Conservation (phyloP, 176 grass and related monocot species). For the Stipa capillata region DNA sequence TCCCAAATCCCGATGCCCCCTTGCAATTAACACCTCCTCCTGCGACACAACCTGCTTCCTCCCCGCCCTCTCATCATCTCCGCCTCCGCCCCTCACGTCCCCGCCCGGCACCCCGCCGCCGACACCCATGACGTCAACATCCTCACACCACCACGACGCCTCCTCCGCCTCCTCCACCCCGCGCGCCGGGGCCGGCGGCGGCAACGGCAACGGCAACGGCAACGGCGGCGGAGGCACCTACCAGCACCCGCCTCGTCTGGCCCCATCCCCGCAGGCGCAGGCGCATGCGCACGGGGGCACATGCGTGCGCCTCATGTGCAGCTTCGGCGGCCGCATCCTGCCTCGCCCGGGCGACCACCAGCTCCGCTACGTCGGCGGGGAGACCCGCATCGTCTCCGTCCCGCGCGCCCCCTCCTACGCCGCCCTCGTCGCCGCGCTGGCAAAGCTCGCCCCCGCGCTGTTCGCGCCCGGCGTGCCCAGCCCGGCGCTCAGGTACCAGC, state of each 20-base stretch:
- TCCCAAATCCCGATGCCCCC: conserved; percentile 32
- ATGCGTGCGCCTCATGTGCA: conserved; percentile 73
- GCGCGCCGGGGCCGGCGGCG: background rate
- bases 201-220: background rate
- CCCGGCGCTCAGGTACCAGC: conserved; percentile 60
- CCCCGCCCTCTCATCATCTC: background rate
- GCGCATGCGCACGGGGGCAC: background rate
- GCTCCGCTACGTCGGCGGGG: conserved; percentile 79
- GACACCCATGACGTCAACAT: conserved; percentile 7
- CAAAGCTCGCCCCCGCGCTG: conserved; percentile 31
- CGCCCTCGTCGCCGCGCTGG: conserved; percentile 40
- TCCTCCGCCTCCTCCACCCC: conserved; percentile 34
- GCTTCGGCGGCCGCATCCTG: conserved; percentile 83
- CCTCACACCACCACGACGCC: conserved; percentile 16
- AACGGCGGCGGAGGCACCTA: background rate
- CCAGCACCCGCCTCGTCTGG: background rate
- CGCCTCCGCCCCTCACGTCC: background rate
- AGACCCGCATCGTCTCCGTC: conserved; percentile 86
- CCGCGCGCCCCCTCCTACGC: conserved; percentile 51
- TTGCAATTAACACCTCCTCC: conserved; percentile 11
- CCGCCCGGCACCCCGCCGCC: background rate
- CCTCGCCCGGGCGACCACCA: conserved; percentile 69
- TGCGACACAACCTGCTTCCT: background rate
- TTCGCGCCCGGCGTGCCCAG: background rate
- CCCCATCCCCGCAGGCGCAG: background rate